phyloP scores from a whole-genome alignment of 148 eudicot genomes.

The Polygonum maritimum region DNA sequence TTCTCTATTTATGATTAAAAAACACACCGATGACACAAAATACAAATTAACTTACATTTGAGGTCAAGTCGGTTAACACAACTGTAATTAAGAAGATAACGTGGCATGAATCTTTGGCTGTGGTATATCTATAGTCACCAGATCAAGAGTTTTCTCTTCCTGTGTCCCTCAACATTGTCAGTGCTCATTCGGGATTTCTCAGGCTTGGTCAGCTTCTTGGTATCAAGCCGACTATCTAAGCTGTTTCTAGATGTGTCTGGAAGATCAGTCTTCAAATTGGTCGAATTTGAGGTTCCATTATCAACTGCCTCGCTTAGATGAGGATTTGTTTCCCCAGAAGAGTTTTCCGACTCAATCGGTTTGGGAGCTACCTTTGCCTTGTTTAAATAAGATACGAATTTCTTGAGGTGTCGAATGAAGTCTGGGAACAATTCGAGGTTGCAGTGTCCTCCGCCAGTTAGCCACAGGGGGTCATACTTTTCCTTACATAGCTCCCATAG shows the following conservation, averaged over 20 bases:
- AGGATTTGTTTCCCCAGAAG: slow-evolving; percentile 23
- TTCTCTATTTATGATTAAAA: slow-evolving; percentile 1
- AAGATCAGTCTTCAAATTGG: slow-evolving; percentile 34
- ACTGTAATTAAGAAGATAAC: not conserved
- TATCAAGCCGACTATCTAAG: slow-evolving; percentile 82
- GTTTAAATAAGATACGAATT: slow-evolving; percentile 56
- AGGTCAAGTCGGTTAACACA: not conserved
- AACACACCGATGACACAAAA: not conserved
- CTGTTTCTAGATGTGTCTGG: slow-evolving; percentile 81
- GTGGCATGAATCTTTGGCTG: not conserved
- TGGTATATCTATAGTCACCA: slow-evolving; percentile 41
- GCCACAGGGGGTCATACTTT: slow-evolving; percentile 88
- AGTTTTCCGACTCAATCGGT: slow-evolving; percentile 24
- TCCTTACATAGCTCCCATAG: slow-evolving; percentile 78
- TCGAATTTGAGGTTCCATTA: slow-evolving; percentile 27
- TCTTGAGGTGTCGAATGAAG: slow-evolving; percentile 72
- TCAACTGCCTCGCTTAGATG: slow-evolving; percentile 17
- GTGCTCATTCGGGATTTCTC: slow-evolving; percentile 87
- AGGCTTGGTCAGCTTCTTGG: slow-evolving; percentile 59
- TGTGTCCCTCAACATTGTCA: slow-evolving; percentile 59
- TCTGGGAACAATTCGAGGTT: slow-evolving; percentile 92
- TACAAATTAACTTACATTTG: slow-evolving; percentile 5
- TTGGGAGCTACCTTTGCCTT: slow-evolving; percentile 36
- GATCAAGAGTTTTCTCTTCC: slow-evolving; percentile 55
- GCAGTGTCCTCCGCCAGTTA: slow-evolving; percentile 91